Percentiles rank a stretch among this genome's conserved stretches.
These are phyloP conservation scores for Rossbeevera mucosa DNA, from an alignment of 768 basidiomycete species.

Conservation along the genomic window DNA sequence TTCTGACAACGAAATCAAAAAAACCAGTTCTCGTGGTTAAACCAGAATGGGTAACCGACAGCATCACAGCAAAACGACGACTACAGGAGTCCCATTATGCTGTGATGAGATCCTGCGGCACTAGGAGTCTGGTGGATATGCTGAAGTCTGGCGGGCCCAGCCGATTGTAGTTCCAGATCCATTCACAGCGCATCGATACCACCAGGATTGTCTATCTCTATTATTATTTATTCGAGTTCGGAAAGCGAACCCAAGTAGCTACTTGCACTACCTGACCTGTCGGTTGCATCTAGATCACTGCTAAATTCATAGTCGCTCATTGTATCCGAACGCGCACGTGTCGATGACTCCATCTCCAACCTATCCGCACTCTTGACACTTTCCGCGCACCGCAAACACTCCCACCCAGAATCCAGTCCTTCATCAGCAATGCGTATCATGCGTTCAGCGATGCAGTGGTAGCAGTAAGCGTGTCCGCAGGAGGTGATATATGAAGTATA, in stretches of 20 bases:
- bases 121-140: constrained; percentile 39
- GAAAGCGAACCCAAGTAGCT: constrained; percentile 36
- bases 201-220: neutral
- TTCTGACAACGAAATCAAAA: constrained; percentile 49
- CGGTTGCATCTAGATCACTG: constrained; percentile 41
- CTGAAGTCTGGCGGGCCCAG: constrained; percentile 21
- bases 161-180: neutral
- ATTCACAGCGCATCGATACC: constrained; percentile 9
- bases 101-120: constrained; percentile 39
- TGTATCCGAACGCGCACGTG: constrained; percentile 24
- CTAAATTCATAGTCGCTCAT: constrained; percentile 60
- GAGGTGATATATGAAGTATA: constrained; percentile 79
- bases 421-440: constrained; percentile 73
- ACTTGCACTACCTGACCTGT: constrained; percentile 48
- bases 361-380: constrained; percentile 62
- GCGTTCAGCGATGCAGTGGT: constrained; percentile 84
- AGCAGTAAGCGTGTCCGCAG: constrained; percentile 88
- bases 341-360: constrained; percentile 32
- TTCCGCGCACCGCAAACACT: constrained; percentile 76
- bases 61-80: constrained; percentile 55
- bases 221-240: constrained; percentile 14
- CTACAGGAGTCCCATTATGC: constrained; percentile 58
- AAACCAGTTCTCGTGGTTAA: constrained; percentile 58
- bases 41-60: constrained; percentile 74
- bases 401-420: constrained; percentile 57